Evolutionary conservation across 345 rosid species (phyloP), one percentile per base, ranked within the genome.

Genomic region (Reutealis trisperma): DNA sequence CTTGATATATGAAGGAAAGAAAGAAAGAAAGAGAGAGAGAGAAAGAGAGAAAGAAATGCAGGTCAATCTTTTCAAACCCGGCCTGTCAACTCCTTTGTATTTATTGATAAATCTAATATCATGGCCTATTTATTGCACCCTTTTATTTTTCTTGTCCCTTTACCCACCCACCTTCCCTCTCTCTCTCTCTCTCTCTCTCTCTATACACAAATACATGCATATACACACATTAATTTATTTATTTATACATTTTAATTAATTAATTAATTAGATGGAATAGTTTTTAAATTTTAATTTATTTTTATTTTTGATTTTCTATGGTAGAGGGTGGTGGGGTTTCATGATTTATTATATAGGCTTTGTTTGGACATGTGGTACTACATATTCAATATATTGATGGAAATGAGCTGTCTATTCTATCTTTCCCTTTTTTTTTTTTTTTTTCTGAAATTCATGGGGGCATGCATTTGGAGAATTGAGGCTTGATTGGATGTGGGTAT

Each of bases 21-120:
- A 41, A 54, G 59, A 54, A 3, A 54, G 59, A 51, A 15, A 13
- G 5, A 12, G 14, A 14, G 16, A 62, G 19, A 13, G 5, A 12
- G 14, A 14, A 4, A 62, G 19, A 27, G 57, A 44, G 67, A 57
- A 84, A 78, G 76, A 77, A 81, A 82, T 83, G 72, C 80, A 86
- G 87, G 91, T 85, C 91, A 86, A 88, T 87, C 90, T 83, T 86
- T 84, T 86, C 89, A 87, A 83, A 78, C 84, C 74, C 37, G 84
- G 85, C 85, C 90, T 85, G 91, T 88, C 90, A 84, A 84, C 78
- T 87, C 87, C 67, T 84, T 84, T 84, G 88, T 83, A 81, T 85
- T 87, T 78, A 79, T 83, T 84, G 83, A 82, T 85, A 84, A 58
- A 81, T 81, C 80, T 81, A 82, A 83, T 79, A 30, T 73, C 78